Evolutionary conservation across 805 yeast genomes (phyloP), one percentile per base, ranked within the genome.

Genomic region (Saturnispora serradocipensis): DNA sequence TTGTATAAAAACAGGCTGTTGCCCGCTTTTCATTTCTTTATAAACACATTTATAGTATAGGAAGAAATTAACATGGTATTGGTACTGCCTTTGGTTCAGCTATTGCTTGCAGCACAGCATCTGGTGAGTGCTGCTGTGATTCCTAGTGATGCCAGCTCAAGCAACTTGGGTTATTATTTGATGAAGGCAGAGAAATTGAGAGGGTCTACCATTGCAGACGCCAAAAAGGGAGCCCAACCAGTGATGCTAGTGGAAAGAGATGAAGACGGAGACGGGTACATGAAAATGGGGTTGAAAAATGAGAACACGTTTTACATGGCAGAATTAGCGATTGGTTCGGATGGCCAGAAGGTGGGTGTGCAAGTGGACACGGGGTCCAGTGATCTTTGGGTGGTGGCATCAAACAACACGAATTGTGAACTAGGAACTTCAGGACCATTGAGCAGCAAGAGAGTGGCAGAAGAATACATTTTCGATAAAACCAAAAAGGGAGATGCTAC

Each of bases 291-390:
- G 6, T 54, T 77, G 18, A 56, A 59, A 8, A 77, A 77, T 56
- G 66, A 70, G 46, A 56, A 60, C 20, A 64, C 71, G 6, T 79
- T 77, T 54, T 79, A 77, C 57, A 63, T 76, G 8, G 75, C 74
- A 3, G 67, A 67, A 2, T 54, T 79, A 32, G 60, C 64, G 22
- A 61, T 85, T 22, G 91, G 93, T 8, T 75, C 86, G 0, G 75
- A 81, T 2, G 59, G 70, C 0, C 85, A 83, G 61, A 65, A 69
- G 16, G 70, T 84, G 8, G 72, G 71, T 5, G 80, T 84, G 11
- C 65, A 83, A 35, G 64, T 85, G 15, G 93, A 85, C 59, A 85
- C 90, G 0, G 93, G 91, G 3, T 83, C 89, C 0, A 76, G 86
- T 0, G 91, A 85, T 63, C 67, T 86, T 16, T 84, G 88, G 88